A percentile compares a stretch with the other conserved stretches of the same genome.
Conservation (phyloP, 1,139 yeast species). For the Kodamaea ohmeri region DNA sequence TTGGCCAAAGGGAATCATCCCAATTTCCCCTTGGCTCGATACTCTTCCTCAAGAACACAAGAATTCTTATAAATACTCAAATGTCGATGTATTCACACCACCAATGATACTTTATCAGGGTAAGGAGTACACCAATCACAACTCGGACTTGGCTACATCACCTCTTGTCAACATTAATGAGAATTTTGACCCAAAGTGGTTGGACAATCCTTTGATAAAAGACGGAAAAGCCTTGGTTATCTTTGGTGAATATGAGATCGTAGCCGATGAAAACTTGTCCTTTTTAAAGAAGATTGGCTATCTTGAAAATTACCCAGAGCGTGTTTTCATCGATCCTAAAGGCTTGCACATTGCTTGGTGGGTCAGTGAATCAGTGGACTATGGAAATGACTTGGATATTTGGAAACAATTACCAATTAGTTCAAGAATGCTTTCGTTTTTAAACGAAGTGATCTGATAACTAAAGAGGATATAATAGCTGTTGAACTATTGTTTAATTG, state of each 20-base stretch:
- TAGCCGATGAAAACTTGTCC: conserved; percentile 37
- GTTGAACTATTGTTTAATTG: neutral
- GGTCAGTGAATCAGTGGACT: conserved; percentile 20
- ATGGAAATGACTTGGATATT: conserved; percentile 6
- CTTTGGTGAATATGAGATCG: conserved; percentile 44
- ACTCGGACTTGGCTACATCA: conserved; percentile 3
- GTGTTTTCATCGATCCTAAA: conserved; percentile 12
- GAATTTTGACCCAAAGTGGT: conserved; percentile 8
- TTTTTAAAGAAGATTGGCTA: conserved; percentile 20
- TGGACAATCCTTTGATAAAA: conserved; percentile 3
- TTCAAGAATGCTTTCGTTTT: neutral
- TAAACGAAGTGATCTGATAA: neutral
- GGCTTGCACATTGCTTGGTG: conserved; percentile 19
- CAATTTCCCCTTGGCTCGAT: conserved; percentile 42
- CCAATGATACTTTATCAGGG: conserved; percentile 22
- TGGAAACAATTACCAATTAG: conserved; percentile 7
- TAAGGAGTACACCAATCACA: conserved; percentile 6
- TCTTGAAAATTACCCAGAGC: conserved; percentile 13
- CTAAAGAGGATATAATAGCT: too few species aligned
- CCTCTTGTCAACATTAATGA: conserved; percentile 7
- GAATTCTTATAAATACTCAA: conserved; percentile 2
- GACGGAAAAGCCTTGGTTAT: conserved; percentile 21
- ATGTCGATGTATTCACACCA: conserved; percentile 27
- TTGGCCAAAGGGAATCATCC: conserved; percentile 31
- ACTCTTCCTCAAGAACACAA: conserved; percentile 14